Base-by-base conservation (phyloP, 139 green algal genomes). In the Zygnema cylindricum region DNA sequence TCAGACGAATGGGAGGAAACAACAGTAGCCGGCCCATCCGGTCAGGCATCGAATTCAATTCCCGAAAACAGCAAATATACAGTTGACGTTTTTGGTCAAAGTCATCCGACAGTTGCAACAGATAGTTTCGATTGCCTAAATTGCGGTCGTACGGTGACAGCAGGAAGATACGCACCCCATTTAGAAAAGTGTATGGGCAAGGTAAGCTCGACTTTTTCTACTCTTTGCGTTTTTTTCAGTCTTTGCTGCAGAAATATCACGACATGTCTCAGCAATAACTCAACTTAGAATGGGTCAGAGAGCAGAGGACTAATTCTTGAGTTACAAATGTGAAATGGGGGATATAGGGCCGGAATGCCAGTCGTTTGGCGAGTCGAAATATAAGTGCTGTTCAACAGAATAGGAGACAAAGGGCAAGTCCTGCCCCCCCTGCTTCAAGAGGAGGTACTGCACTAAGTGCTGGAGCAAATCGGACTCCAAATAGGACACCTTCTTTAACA, bases 131-230 rank as follows among this genome's bases (percentile, higher is more conserved):
- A 78, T 0, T 97, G 95, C 84, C 93, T 92, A 41, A 94, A 93
- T 76, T 97, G 95, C 79, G 90, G 91, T 0, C 90, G 95, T 41
- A 93, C 94, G 75, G 92, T 96, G 69, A 89, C 92, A 39, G 93
- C 95, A 0, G 94, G 95, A 32, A 92, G 90, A 43, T 97, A 96
- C 89, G 95, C 95, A 0, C 95, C 95, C 22, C 95, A 97, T 83
- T 92, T 97, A 3, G 95, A 97, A 41, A 96, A 97, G 87, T 97
- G 95, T 90, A 95, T 96, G 87, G 95, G 93, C 55, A 92, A 94
- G 86, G 95, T 90, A 2, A 2, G 77, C 25, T 54, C 16, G n/a
- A n/a, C n/a, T n/a, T n/a, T n/a, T n/a, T n/a, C n/a, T n/a, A 79
- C 11, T 16, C 71, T 79, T 23, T 79, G 57, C 57, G 25, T 25